Evolutionary conservation across 352 stramenopile genomes (phyloP), one percentile per base, ranked within the genome.

Genomic region (Globisporangium spiculum): DNA sequence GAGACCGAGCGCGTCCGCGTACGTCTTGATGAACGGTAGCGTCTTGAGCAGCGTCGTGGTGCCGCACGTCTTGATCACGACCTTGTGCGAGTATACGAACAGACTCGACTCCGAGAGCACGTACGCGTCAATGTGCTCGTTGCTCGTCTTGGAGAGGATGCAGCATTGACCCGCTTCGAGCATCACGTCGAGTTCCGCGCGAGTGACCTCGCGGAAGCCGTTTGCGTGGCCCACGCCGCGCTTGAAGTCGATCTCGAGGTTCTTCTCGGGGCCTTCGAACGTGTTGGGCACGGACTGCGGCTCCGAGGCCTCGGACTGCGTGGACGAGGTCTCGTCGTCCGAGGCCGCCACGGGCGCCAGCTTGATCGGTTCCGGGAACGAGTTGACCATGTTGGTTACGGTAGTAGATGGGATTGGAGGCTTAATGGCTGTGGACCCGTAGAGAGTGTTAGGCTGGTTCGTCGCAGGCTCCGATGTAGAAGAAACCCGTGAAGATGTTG

Each of bases 31-130:
- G 58, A 90, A 92, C 18, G 84, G 84, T 63, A 98, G 75, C 70
- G 82, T 95, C 69, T 96, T 92, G 48, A 99, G 88, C 59, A 99
- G 88, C 59, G 97, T 99, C 14, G 98, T 99, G 6, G 97, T 99
- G 57, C 98, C 98, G 80, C 98, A 99, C 41, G 98, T 99, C 86
- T 99, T 99, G 71, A 99, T 95, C 26, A 99, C 96, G 50, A 99
- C 80, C 80, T 99, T 99, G 89, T 98, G 94, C 8, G 96, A 87
- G 78, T 99, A 99, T 32, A 99, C 92, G 75, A 99, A 99, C 63
- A 99, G 91, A 32, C 92, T 99, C 53, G 92, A 99, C 79, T 98
- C 96, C n/a, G 89, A 98, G 50, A 98, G 75, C 54, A 98, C 94
- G 71, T 98, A 98, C 6, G 93, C 90, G 76, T 98, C 94, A 56